Evolutionary conservation across 208 protist species (phyloP).

Genomic region (Trypanosoma boissoni): DNA sequence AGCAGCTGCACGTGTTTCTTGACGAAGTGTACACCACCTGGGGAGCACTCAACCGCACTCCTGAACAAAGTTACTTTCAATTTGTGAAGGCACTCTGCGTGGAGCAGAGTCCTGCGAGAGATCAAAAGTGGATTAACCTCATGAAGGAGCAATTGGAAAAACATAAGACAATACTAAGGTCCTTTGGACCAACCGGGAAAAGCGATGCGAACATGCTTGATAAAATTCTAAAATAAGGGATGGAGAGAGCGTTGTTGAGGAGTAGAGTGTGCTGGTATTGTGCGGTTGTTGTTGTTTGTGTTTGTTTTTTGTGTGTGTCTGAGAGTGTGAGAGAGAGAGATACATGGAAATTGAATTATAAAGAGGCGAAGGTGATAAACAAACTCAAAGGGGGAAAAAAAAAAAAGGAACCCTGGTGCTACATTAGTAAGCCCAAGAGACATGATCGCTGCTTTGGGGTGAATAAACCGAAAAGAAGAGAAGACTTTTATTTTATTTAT

Average conservation of each 20-base stretch:
- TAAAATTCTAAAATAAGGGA: constrained; percentile 37
- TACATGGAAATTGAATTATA: too few relatives aligned
- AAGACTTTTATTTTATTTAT: background rate
- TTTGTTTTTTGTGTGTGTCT: too few relatives aligned
- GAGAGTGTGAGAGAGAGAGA: too few relatives aligned
- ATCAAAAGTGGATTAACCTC: constrained; percentile 19
- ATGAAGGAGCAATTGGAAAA: constrained; percentile 46
- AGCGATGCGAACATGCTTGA: constrained; percentile 16
- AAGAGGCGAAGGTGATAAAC: too few relatives aligned
- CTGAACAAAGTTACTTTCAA: constrained; percentile 34
- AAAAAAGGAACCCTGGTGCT: too few relatives aligned
- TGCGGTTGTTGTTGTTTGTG: too few relatives aligned
- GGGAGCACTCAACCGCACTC: constrained; percentile 43
- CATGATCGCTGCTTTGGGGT: too few relatives aligned
- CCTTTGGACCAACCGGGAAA: constrained; percentile 16
- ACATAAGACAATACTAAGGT: constrained; percentile 36
- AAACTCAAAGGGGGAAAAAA: too few relatives aligned
- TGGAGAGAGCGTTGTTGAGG: too few relatives aligned
- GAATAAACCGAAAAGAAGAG: too few relatives aligned
- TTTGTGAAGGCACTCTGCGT: constrained; percentile 51
- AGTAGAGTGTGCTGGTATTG: too few relatives aligned
- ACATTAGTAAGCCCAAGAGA: too few relatives aligned
- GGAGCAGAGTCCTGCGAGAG: background rate
- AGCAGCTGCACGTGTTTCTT: constrained; percentile 35
- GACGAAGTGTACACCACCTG: constrained; percentile 81